Percentiles rank a stretch among this genome's conserved stretches.
phyloP scores from a whole-genome alignment of 148 eudicot species.

The Chenopodium berlandieri region DNA sequence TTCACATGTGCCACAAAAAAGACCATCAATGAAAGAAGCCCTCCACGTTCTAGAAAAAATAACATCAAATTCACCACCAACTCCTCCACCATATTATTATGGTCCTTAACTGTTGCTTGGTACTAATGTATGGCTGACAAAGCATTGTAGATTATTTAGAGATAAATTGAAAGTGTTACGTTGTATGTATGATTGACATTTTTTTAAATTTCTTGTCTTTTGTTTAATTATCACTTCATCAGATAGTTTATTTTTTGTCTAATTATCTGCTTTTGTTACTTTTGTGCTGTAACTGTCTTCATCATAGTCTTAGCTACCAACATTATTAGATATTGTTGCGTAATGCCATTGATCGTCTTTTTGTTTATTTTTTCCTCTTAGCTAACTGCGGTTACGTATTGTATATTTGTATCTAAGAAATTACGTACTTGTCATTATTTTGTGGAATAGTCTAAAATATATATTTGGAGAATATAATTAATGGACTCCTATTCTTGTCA shows the following conservation, averaged over 20 bases:
- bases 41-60: conserved; percentile 71
- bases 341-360: too few species aligned
- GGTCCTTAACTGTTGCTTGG: conserved; percentile 20
- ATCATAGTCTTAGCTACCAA: conserved; percentile 9
- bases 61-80: conserved; percentile 31
- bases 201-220: neutral
- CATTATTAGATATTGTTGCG: conserved; percentile 13
- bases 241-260: neutral
- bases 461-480: too few species aligned
- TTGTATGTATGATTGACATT: conserved; percentile 31
- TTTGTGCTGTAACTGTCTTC: conserved; percentile 20
- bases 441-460: too few species aligned
- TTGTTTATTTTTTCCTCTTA: too few species aligned
- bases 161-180: neutral
- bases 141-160: conserved; percentile 23
- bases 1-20: conserved; percentile 68
- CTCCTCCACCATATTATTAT: conserved; percentile 33
- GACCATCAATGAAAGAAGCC: conserved; percentile 91
- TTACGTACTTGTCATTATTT: too few species aligned
- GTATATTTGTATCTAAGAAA: too few species aligned
- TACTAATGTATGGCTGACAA: conserved; percentile 12
- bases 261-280: neutral
- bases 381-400: too few species aligned
- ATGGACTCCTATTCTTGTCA: too few species aligned
- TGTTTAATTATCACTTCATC: neutral